Conservation (phyloP, 805 yeast species). For the Peterozyma xylosa region DNA sequence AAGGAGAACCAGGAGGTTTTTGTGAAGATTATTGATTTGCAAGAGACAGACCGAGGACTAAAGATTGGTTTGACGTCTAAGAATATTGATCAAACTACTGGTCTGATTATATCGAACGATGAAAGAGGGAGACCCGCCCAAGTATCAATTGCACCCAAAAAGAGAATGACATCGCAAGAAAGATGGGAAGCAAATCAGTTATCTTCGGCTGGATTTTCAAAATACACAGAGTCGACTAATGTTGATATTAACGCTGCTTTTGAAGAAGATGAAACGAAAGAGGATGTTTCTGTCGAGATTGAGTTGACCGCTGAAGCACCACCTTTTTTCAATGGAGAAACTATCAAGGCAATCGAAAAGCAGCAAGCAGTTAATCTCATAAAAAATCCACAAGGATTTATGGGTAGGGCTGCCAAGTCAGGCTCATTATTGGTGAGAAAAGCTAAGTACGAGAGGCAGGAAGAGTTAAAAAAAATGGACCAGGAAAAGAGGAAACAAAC, state of each 20-base stretch:
- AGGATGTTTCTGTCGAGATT: slow-evolving; percentile 54
- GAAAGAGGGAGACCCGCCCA: slow-evolving; percentile 4
- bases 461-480: slow-evolving; percentile 40
- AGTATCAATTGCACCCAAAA: slow-evolving; percentile 8
- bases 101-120: slow-evolving; percentile 25
- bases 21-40: slow-evolving; percentile 46
- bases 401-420: slow-evolving; percentile 65
- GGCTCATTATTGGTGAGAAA: slow-evolving; percentile 67
- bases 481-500: slow-evolving; percentile 27
- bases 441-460: slow-evolving; percentile 50
- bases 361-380: slow-evolving; percentile 51
- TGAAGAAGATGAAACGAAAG: slow-evolving; percentile 20
- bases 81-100: slow-evolving; percentile 65
- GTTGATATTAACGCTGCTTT: slow-evolving; percentile 24
- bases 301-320: slow-evolving; percentile 70
- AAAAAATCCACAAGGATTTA: slow-evolving; percentile 71
- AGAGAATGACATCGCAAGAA: slow-evolving; percentile 74
- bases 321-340: slow-evolving; percentile 56
- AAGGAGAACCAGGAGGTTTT: slow-evolving; percentile 52
- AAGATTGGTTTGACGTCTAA: slow-evolving; percentile 60
- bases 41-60: slow-evolving; percentile 21
- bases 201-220: slow-evolving; percentile 70
- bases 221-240: slow-evolving; percentile 60
- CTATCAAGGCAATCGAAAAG: slow-evolving; percentile 26
- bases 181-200: slow-evolving; percentile 85